Percentiles rank a stretch among this genome's conserved stretches.
These are phyloP conservation scores for Thuidium tamariscinum DNA, from an alignment of 225 moss, liverwort and hornwort genomes.

Conservation along the genomic window DNA sequence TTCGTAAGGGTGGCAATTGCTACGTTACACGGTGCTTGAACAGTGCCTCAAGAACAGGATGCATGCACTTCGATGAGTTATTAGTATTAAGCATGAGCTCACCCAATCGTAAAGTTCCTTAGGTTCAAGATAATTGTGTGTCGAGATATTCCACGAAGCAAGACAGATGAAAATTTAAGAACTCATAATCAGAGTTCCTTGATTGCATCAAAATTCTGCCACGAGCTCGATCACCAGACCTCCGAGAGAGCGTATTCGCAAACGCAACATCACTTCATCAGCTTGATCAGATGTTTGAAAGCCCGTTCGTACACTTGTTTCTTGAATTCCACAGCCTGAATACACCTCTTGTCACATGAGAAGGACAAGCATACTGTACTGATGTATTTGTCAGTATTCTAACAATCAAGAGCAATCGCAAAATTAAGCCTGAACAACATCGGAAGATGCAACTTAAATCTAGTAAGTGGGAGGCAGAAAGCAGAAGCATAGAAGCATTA, in stretches of 20 bases:
- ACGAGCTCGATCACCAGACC: background rate
- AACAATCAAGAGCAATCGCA: background rate
- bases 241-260: background rate
- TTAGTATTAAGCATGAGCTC: background rate
- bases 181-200: background rate
- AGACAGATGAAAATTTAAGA: background rate
- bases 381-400: background rate
- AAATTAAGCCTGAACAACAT: background rate
- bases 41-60: background rate
- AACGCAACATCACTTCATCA: slow-evolving; percentile 23
- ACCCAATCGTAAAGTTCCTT: background rate
- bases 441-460: background rate
- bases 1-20: background rate
- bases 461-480: background rate
- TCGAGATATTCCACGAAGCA: background rate
- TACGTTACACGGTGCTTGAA: background rate
- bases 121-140: background rate
- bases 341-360: background rate
- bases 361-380: background rate
- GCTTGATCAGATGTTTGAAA: slow-evolving; percentile 35
- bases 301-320: slow-evolving; percentile 63
- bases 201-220: background rate
- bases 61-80: background rate
- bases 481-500: background rate
- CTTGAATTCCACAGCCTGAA: slow-evolving; percentile 76